A percentile compares a stretch with the other conserved stretches of the same genome.
These are phyloP conservation scores for Starmera amethionina DNA, from an alignment of 805 yeast species.

Conservation along the genomic window DNA sequence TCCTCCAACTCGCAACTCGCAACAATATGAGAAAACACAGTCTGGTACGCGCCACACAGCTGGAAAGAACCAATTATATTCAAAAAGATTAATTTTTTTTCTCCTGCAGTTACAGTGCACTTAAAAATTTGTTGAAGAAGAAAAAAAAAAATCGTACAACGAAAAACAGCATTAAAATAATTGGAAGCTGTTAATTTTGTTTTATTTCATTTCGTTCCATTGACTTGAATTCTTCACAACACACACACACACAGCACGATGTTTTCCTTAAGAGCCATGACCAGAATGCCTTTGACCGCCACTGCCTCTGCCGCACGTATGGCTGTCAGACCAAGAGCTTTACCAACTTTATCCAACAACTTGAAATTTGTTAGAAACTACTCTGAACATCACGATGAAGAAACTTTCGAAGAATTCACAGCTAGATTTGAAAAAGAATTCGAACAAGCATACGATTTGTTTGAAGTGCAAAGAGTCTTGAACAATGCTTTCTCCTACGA, in stretches of 20 bases:
- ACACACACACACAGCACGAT: neutral
- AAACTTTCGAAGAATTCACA: constrained; percentile 91
- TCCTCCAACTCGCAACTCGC: too few relatives aligned
- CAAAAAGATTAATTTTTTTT: too few relatives aligned
- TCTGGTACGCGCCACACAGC: too few relatives aligned
- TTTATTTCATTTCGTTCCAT: too few relatives aligned
- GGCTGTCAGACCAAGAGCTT: constrained; percentile 2
- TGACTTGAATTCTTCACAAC: too few relatives aligned
- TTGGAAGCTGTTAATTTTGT: too few relatives aligned
- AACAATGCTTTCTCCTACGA: constrained; percentile 98
- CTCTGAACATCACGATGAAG: constrained; percentile 78
- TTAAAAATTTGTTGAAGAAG: too few relatives aligned
- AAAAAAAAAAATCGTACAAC: too few relatives aligned
- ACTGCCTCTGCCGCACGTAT: constrained; percentile 3
- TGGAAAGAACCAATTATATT: too few relatives aligned
- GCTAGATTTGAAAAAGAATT: constrained; percentile 87
- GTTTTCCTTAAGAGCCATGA: constrained; percentile 2
- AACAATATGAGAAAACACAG: too few relatives aligned
- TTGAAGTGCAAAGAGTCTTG: constrained; percentile 87
- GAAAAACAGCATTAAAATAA: too few relatives aligned
- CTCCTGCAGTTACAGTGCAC: too few relatives aligned
- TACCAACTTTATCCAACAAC: constrained; percentile 4
- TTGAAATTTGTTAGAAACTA: constrained; percentile 46
- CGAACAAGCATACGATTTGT: constrained; percentile 83
- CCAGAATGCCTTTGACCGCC: constrained; percentile 12